Conservation (phyloP, 306 rosid genomes). For the Cicer pinnatifidum region DNA sequence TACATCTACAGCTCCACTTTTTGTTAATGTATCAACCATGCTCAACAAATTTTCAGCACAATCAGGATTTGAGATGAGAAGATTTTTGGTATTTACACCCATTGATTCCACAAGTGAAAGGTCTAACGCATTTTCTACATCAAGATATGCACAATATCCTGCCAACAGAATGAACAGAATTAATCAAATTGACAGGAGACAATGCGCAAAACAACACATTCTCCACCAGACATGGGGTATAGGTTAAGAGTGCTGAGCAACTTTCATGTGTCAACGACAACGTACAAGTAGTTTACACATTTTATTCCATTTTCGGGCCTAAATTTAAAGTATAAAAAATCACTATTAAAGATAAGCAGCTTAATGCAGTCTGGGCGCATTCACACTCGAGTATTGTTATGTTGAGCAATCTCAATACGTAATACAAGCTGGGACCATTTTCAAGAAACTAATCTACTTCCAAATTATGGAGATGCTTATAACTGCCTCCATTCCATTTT, state of each 20-base stretch:
- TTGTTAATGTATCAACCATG: constrained; percentile 77
- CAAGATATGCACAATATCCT: constrained; percentile 92
- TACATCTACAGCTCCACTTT: constrained; percentile 83
- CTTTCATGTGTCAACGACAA: constrained; percentile 1
- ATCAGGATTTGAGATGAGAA: constrained; percentile 74
- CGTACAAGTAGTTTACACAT: not conserved
- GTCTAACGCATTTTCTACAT: constrained; percentile 85
- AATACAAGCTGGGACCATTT: too few species aligned
- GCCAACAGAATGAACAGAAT: constrained; percentile 45
- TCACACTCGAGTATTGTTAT: too few species aligned
- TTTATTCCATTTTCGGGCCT: not conserved
- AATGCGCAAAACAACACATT: not conserved
- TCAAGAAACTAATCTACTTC: too few species aligned
- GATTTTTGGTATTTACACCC: constrained; percentile 73
- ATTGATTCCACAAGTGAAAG: constrained; percentile 77
- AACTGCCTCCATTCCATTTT: too few species aligned
- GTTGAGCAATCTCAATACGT: too few species aligned
- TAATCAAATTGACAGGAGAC: constrained; percentile 39
- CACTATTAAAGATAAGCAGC: not conserved
- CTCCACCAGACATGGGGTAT: constrained; percentile 25
- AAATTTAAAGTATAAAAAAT: not conserved
- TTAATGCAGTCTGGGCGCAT: not conserved
- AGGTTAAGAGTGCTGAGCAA: constrained; percentile 15
- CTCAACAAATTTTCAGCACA: constrained; percentile 81
- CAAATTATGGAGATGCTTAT: too few species aligned